phyloP scores from a whole-genome alignment of 106 monocot genomes.

The Dendrobium huoshanense region DNA sequence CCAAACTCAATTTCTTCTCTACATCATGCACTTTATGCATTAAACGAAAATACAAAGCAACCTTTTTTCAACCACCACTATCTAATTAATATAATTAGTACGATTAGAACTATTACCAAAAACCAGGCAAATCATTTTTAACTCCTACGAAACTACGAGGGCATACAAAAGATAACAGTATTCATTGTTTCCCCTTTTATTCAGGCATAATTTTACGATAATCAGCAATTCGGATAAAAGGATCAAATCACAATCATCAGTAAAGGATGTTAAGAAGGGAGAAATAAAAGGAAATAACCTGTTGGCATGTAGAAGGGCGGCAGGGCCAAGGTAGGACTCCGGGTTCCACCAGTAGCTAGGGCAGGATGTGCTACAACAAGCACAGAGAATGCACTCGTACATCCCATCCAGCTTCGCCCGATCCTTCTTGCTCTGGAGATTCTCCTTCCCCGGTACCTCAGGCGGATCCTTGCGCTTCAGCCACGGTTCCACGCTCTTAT shows the following conservation, averaged over 20 bases:
- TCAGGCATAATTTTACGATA: background rate
- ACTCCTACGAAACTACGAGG: background rate
- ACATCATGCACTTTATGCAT: background rate
- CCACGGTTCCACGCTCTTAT: constrained; percentile 98
- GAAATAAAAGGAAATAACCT: constrained; percentile 26
- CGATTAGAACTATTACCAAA: background rate
- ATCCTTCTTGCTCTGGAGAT: constrained; percentile 75
- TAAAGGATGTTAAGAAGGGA: background rate
- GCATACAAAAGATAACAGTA: background rate
- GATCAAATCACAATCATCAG: background rate
- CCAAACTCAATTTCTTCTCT: background rate
- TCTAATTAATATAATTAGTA: background rate
- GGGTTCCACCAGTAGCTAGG: constrained; percentile 99
- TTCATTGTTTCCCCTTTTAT: background rate
- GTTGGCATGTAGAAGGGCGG: constrained; percentile 87
- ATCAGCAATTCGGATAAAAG: background rate
- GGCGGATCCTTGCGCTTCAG: constrained; percentile 83
- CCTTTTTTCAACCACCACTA: background rate
- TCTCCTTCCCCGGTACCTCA: constrained; percentile 57
- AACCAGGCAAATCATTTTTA: background rate
- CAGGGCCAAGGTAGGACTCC: constrained; percentile 85
- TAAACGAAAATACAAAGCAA: background rate
- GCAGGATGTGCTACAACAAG: constrained; percentile 90
- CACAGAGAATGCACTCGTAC: constrained; percentile 97
- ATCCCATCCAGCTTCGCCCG: constrained; percentile 91